Evolutionary conservation across 352 stramenopile species (phyloP), one percentile per base, ranked within the genome.

Genomic region (Peronospora destructor): DNA sequence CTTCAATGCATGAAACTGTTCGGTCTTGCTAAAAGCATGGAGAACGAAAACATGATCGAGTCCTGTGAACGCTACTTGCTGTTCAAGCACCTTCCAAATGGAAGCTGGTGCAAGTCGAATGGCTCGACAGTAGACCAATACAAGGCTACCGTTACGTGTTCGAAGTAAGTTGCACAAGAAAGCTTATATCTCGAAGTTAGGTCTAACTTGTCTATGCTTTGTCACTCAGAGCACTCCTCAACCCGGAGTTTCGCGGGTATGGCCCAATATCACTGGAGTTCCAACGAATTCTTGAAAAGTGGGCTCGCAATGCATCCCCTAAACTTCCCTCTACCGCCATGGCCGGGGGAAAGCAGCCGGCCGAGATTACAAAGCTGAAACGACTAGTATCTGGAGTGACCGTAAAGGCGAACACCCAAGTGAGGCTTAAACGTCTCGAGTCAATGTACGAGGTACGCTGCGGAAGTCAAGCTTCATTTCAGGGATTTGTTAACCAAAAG

Each of bases 1-100:
- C 50, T 93, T 9, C 81, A 91, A 52, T 87, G 67, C 45, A 82
- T 93, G 73, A 80, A 68, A 36, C 58, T 91, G 14, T 93, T 93
- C 45, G 77, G 80, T 2, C 28, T 59, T 10, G 43, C 40, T 12
- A 70, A 68, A 45, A 66, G 57, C 5, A 50, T 64, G 11, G 66
- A 83, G 26, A 58, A 75, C 14, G 11, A 25, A 23, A 61, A 64
- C 16, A 49, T 84, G 48, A 80, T 93, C 26, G 49, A 61, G 1
- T 64, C 58, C n/a, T 85, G 71, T 29, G 76, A 90, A 55, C 68
- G 63, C 4, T 87, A 82, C 38, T 51, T 93, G 46, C 29, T 89
- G 6, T 51, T 73, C 21, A 77, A 83, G 32, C 83, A 93, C 25
- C 66, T 79, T 29, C 66, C 68, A 5, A 83, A 85, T 49, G 83